These are phyloP conservation scores for Arthrobotrys musiformis DNA, from an alignment of 2,329 filamentous ascomycete genomes.

Conservation along the genomic window DNA sequence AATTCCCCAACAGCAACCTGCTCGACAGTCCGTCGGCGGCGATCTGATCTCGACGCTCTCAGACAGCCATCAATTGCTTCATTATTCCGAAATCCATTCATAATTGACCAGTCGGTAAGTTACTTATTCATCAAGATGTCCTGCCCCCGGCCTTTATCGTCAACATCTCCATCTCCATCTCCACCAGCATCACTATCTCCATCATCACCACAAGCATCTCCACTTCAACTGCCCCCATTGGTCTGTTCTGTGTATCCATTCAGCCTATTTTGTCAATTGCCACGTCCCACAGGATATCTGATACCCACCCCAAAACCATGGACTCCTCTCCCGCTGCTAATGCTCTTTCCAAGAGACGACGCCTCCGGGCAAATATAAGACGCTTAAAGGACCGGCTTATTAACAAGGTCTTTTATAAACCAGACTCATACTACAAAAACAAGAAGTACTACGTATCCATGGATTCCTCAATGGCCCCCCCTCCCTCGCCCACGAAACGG, in stretches of 20 bases:
- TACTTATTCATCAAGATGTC: not conserved
- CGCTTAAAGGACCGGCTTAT: slow-evolving; percentile 6
- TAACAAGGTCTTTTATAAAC: slow-evolving; percentile 2
- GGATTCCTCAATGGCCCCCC: slow-evolving; percentile 27
- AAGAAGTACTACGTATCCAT: slow-evolving; percentile 4
- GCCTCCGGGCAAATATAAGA: not conserved
- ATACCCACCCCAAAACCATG: not conserved
- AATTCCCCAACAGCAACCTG: not conserved
- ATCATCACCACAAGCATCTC: not conserved
- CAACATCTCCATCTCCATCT: not conserved
- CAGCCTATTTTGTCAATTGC: slow-evolving; percentile 10
- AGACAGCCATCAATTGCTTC: not conserved
- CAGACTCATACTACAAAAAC: slow-evolving; percentile 1
- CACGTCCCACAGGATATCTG: not conserved
- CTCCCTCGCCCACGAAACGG: slow-evolving; percentile 42
- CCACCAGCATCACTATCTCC: not conserved
- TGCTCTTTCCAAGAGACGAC: not conserved
- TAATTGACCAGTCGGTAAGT: slow-evolving; percentile 10
- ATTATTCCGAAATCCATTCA: not conserved
- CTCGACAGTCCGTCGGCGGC: slow-evolving; percentile 9
- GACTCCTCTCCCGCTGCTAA: not conserved
- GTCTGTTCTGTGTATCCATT: not conserved
- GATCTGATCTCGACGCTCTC: slow-evolving; percentile 30
- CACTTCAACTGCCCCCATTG: slow-evolving; percentile 7
- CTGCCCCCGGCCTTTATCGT: not conserved